These are phyloP conservation scores for Berkeleyomyces basicola DNA, from an alignment of 2,329 filamentous ascomycete genomes.

Conservation along the genomic window DNA sequence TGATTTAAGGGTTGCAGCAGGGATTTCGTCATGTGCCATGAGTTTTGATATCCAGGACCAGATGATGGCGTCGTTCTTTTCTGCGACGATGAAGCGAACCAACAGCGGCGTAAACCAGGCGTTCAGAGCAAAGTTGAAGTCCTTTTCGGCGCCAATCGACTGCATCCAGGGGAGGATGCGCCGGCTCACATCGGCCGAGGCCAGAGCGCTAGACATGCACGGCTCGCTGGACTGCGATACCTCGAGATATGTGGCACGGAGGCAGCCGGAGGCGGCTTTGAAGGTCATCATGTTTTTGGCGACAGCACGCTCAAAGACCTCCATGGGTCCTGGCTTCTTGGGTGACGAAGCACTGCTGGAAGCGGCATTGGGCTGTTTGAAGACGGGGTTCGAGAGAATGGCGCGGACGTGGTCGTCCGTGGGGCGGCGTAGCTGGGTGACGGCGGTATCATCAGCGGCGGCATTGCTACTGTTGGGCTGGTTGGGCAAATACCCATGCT, in stretches of 20 bases:
- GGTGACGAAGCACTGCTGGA: not conserved
- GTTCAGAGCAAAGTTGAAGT: slow-evolving; percentile 29
- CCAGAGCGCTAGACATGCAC: slow-evolving; percentile 22
- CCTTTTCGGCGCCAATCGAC: slow-evolving; percentile 30
- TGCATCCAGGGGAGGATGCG: slow-evolving; percentile 38
- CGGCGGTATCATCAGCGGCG: slow-evolving; percentile 3
- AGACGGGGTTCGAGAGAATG: slow-evolving; percentile 41
- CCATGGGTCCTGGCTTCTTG: slow-evolving; percentile 28
- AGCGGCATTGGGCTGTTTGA: slow-evolving; percentile 21
- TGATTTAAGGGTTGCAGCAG: slow-evolving; percentile 17
- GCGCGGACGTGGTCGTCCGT: slow-evolving; percentile 37
- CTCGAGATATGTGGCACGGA: slow-evolving; percentile 30
- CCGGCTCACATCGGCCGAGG: slow-evolving; percentile 28
- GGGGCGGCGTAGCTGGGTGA: slow-evolving; percentile 19
- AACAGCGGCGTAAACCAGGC: slow-evolving; percentile 25
- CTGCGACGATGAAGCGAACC: slow-evolving; percentile 34
- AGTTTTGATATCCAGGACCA: slow-evolving; percentile 37
- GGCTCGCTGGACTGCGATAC: slow-evolving; percentile 22
- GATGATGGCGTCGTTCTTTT: slow-evolving; percentile 32
- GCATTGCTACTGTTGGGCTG: slow-evolving; percentile 14
- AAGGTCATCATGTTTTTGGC: slow-evolving; percentile 39
- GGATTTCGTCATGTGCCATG: slow-evolving; percentile 18
- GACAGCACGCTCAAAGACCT: slow-evolving; percentile 39
- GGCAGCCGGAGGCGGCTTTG: slow-evolving; percentile 35
- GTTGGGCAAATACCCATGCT: slow-evolving; percentile 31